A percentile compares a stretch with the other conserved stretches of the same genome.
These are phyloP conservation scores for Seminavis robusta DNA, from an alignment of 108 stramenopile genomes.

Conservation along the genomic window DNA sequence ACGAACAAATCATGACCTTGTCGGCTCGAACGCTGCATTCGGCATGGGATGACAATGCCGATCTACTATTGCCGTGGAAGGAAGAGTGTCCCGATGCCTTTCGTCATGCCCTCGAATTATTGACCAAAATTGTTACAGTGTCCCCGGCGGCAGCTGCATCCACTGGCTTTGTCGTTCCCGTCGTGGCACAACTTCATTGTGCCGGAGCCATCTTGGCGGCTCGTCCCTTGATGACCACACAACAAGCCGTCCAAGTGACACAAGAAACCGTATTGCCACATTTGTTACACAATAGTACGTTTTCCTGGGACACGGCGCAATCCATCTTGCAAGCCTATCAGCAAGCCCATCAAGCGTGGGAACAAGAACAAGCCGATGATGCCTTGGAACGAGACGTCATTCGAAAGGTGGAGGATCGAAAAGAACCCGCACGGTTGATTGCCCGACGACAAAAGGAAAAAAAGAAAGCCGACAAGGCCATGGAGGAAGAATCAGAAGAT, in stretches of 20 bases:
- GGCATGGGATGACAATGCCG: constrained; percentile 59
- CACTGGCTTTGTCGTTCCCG: constrained; percentile 4
- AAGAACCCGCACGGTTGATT: constrained; percentile 69
- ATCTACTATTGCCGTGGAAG: constrained; percentile 10
- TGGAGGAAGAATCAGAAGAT: constrained; percentile 7
- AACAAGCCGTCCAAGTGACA: background rate
- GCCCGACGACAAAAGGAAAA: constrained; percentile 61
- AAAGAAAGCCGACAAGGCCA: constrained; percentile 5
- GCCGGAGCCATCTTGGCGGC: constrained; percentile 47
- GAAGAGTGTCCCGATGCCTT: no score
- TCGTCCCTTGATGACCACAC: constrained; percentile 12
- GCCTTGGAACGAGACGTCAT: constrained; percentile 56
- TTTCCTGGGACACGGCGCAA: no score
- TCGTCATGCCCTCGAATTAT: background rate
- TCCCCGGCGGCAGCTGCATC: background rate
- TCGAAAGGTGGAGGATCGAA: constrained; percentile 42
- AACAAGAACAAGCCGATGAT: constrained; percentile 49
- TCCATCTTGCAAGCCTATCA: background rate
- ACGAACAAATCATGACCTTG: constrained; percentile 34
- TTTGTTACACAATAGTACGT: no score
- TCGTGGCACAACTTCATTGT: constrained; percentile 39
- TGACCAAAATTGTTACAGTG: constrained; percentile 9
- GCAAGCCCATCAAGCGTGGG: background rate
- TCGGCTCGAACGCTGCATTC: constrained; percentile 63
- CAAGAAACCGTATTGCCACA: no score